phyloP scores from a whole-genome alignment of 192 early-diverging fungal genomes.

The Backusella luteola region DNA sequence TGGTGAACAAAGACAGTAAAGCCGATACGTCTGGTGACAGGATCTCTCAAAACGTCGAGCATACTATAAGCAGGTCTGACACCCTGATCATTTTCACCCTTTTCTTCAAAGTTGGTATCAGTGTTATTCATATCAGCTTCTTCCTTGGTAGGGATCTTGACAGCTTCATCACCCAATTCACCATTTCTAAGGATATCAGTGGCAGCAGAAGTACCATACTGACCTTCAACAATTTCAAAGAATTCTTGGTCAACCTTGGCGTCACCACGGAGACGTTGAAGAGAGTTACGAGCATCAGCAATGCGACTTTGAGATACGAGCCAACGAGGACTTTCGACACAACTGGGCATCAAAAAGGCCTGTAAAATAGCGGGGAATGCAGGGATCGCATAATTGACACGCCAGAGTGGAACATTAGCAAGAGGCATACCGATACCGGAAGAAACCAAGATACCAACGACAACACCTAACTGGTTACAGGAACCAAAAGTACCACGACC shows the following conservation, averaged over 20 bases:
- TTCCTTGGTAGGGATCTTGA: background rate
- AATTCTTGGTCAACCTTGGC: slow-evolving; percentile 59
- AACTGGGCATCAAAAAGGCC: slow-evolving; percentile 58
- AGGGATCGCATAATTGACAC: slow-evolving; percentile 64
- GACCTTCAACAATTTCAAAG: slow-evolving; percentile 55
- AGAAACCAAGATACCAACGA: slow-evolving; percentile 73
- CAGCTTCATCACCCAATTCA: background rate
- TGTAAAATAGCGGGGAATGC: slow-evolving; percentile 60
- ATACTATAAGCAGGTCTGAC: slow-evolving; percentile 43
- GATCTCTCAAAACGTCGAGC: slow-evolving; percentile 51
- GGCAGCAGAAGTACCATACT: slow-evolving; percentile 19
- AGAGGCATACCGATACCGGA: slow-evolving; percentile 64
- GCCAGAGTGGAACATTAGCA: slow-evolving; percentile 63
- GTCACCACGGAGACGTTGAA: slow-evolving; percentile 54
- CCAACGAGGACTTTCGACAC: slow-evolving; percentile 78
- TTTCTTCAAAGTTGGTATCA: slow-evolving; percentile 13
- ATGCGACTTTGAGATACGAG: slow-evolving; percentile 62
- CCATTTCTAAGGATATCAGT: slow-evolving; percentile 12
- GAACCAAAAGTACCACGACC: slow-evolving; percentile 69
- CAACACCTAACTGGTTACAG: slow-evolving; percentile 75
- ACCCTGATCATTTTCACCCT: slow-evolving; percentile 18
- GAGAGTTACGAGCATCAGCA: slow-evolving; percentile 54
- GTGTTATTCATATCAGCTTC: background rate
- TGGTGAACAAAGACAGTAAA: slow-evolving; percentile 66
- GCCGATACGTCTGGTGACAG: slow-evolving; percentile 58